Evolutionary conservation across 495 filamentous ascomycete species (phyloP), one percentile per base, ranked within the genome.

Genomic region (Sordaria brevicollis): DNA sequence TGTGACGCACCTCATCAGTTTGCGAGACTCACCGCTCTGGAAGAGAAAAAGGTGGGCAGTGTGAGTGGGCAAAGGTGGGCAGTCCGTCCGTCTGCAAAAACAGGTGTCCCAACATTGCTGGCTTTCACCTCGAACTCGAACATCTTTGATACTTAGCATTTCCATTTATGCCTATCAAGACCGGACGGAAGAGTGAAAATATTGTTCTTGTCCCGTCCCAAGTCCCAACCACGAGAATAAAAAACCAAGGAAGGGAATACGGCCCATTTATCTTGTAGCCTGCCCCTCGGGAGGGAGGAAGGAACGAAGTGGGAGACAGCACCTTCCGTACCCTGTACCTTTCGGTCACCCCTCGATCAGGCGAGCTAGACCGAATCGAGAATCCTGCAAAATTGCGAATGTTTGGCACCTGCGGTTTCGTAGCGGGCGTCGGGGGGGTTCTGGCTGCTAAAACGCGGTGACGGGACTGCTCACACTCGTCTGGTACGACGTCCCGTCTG

Each of bases 341-440:
- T n/a, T 62, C 11, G 25, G 25, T 13, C 49, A 62, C 49, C 25
- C 43, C 21, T 57, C 49, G 49, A 31, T 57, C 49, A 62, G 49
- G 25, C 35, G 35, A 65, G 68, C 73, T 75, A 72, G 35, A 11
- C 74, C 71, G 9, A 31, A 72, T 72, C 39, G 38, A 71, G 71
- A 71, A 65, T 76, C n/a, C 72, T 70, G 74, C 70, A 74, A 75
- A 75, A 77, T 75, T 75, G 72, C 43, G 39, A 29, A 65, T 68
- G 67, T 71, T 71, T 71, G 65, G 62, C 67, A 66, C 31, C 66
- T 66, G 65, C 35, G 36, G 25, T 19, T 41, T 68, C 37, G 35
- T 49, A 49, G 65, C 13, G 66, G 70, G 17, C 34, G 41, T 68
- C 68, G 35, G 68, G 36, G n/a, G 31, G 41, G 68, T 35, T 69